Conservation (phyloP, 1,284 basidiomycete genomes). For the Heterobasidion irregulare region DNA sequence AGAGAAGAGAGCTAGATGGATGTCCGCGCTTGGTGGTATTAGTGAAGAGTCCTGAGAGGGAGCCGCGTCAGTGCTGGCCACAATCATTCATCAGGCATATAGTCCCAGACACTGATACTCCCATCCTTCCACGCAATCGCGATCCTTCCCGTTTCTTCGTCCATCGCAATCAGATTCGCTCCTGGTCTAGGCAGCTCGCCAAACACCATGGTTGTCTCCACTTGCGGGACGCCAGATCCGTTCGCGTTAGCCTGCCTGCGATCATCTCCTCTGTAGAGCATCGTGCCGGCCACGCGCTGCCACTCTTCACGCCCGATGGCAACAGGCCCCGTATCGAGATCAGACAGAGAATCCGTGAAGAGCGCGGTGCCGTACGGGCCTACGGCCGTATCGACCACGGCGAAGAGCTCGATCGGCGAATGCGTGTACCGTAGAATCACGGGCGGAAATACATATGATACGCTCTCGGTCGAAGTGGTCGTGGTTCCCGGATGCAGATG, state of each 20-base stretch:
- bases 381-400: conserved; percentile 41
- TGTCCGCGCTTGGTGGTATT: too few relatives aligned
- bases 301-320: conserved; percentile 26
- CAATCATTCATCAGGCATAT: conserved; percentile 13
- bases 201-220: conserved; percentile 32
- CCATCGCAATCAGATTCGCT: conserved; percentile 47
- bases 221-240: conserved; percentile 4
- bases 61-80: too few relatives aligned
- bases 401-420: conserved; percentile 52
- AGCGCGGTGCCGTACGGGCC: conserved; percentile 54
- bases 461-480: background rate
- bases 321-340: conserved; percentile 24
- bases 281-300: conserved; percentile 45
- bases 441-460: conserved; percentile 21
- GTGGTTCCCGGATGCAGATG: background rate
- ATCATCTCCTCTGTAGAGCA: conserved; percentile 14
- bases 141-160: conserved; percentile 52
- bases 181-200: conserved; percentile 27
- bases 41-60: too few relatives aligned
- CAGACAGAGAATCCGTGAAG: conserved; percentile 56
- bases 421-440: conserved; percentile 30
- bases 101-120: conserved; percentile 41
- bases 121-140: conserved; percentile 45
- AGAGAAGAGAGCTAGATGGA: too few relatives aligned
- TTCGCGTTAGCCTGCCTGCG: conserved; percentile 2